A percentile compares a stretch with the other conserved stretches of the same genome.
These are phyloP conservation scores for Osmanthus fragrans DNA, from an alignment of 257 asterid genomes.

Conservation along the genomic window DNA sequence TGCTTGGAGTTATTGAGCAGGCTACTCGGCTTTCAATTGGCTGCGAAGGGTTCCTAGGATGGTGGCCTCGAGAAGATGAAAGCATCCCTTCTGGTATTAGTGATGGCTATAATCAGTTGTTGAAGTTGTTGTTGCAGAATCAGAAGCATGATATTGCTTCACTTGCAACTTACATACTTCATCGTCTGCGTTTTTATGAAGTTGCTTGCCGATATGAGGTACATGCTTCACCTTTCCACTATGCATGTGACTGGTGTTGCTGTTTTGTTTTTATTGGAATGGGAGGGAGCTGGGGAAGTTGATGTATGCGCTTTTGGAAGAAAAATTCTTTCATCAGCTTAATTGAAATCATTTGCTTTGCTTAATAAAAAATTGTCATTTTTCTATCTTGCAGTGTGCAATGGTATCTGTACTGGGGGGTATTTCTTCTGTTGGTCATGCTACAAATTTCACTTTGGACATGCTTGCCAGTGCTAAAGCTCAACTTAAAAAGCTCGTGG, in stretches of 20 bases:
- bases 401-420: slow-evolving; percentile 69
- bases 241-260: slow-evolving; percentile 13
- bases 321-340: slow-evolving; percentile 1
- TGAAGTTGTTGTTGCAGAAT: slow-evolving; percentile 81
- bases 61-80: slow-evolving; percentile 90
- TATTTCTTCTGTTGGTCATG: slow-evolving; percentile 49
- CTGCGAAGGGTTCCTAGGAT: slow-evolving; percentile 86
- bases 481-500: slow-evolving; percentile 80
- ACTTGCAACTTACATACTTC: slow-evolving; percentile 78
- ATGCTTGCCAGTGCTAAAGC: slow-evolving; percentile 66
- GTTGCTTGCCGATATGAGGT: slow-evolving; percentile 96
- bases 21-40: slow-evolving; percentile 86
- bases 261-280: background rate
- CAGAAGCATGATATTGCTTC: slow-evolving; percentile 90
- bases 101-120: slow-evolving; percentile 79
- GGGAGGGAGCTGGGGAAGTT: background rate
- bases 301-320: background rate
- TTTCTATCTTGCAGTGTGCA: slow-evolving; percentile 51
- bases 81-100: slow-evolving; percentile 70
- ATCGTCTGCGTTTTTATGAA: slow-evolving; percentile 84
- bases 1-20: slow-evolving; percentile 74
- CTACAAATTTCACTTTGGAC: slow-evolving; percentile 52
- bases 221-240: slow-evolving; percentile 30
- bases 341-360: background rate
- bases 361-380: background rate